Percentiles rank a stretch among this genome's conserved stretches.
These are phyloP conservation scores for Cryphonectria nitschkei DNA, from an alignment of 2,329 filamentous ascomycete species.

Conservation along the genomic window DNA sequence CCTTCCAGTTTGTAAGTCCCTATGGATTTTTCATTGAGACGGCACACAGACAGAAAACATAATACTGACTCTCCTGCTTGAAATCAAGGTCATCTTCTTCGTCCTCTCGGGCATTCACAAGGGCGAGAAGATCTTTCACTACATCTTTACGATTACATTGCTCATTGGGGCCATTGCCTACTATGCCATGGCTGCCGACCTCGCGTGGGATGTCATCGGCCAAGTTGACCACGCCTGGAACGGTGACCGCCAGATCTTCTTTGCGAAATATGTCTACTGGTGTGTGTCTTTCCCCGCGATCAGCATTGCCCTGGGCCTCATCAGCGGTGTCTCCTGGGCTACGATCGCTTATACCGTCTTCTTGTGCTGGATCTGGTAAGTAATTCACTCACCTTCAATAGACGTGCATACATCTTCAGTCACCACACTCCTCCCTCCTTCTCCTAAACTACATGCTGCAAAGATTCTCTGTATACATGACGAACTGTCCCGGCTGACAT, in stretches of 20 bases:
- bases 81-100: conserved; percentile 47
- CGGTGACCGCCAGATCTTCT: conserved; percentile 55
- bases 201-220: conserved; percentile 48
- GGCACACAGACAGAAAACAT: not conserved
- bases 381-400: not conserved
- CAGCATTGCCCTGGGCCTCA: conserved; percentile 51
- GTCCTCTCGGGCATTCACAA: conserved; percentile 36
- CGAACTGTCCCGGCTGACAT: conserved; percentile 20
- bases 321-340: conserved; percentile 59
- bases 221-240: conserved; percentile 40
- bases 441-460: not conserved
- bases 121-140: conserved; percentile 60
- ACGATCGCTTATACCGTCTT: conserved; percentile 56
- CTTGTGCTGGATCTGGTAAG: conserved; percentile 51
- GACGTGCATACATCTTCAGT: not conserved
- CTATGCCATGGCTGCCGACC: conserved; percentile 56
- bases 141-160: conserved; percentile 54
- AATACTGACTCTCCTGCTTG: conserved; percentile 24
- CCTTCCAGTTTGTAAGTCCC: conserved; percentile 49
- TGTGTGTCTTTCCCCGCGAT: conserved; percentile 52
- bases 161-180: conserved; percentile 55
- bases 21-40: not conserved
- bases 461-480: not conserved
- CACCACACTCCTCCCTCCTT: fast-evolving
- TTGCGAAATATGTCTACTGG: conserved; percentile 60